Base-by-base conservation (phyloP, 164 flowering plant species). In the Hamamelis virginiana region DNA sequence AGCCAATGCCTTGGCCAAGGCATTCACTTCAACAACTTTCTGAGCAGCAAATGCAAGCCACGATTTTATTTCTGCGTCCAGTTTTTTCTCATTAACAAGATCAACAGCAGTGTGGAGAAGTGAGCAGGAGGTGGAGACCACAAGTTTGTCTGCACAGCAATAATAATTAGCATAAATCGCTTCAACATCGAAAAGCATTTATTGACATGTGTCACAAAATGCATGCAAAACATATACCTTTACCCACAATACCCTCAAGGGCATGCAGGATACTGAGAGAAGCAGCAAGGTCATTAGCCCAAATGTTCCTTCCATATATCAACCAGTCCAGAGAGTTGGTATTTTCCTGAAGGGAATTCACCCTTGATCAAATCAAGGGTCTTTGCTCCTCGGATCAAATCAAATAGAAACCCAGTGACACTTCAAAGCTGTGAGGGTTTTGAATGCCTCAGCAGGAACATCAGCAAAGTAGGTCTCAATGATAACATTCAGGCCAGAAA, bases 241-340 rank as follows among this genome's bases (percentile, higher is more conserved):
- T 91, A 46, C 98, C 96, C 47, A 88, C 96, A 75, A 88, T 69
- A 74, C 81, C 81, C 79, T 87, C 93, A 73, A 94, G 94, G 59
- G 76, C 59, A 18, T 84, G 59, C 38, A 94, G 79, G 57, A 81
- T 81, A 21, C 44, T 65, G 56, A 94, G 83, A 67, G 98, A 94
- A 71, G 85, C 73, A 64, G 88, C 80, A 67, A 94, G 92, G 78
- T 94, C 91, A 70, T 94, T 91, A 46, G 98, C 97, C 98, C 98
- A 94, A 64, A 94, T 90, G 80, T 94, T 94, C 79, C 98, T 89
- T 73, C 98, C n/a, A n/a, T n/a, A n/a, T 97, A 80, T 94, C 98
- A 75, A 94, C 96, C 47, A 93, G 80, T 69, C 98, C 98, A 83
- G 97, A 96, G 84, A 91, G 91, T 8, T 91, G 86, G 78, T 74